Percentiles rank a stretch among this genome's conserved stretches.
Conservation (phyloP, 345 rosid genomes). For the Luvunga scandens region DNA sequence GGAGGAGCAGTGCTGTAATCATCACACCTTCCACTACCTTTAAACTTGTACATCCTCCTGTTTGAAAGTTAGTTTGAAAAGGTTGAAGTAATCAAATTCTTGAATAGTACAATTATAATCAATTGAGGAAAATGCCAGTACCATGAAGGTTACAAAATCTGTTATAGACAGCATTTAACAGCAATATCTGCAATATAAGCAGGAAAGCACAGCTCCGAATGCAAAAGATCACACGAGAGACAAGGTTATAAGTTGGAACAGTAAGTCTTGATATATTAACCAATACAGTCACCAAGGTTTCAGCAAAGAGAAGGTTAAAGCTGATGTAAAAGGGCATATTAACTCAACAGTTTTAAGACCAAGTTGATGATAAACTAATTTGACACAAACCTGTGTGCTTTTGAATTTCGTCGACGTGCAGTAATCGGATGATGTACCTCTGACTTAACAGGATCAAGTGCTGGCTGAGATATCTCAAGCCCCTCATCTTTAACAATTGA, state of each 20-base stretch:
- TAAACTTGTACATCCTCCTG: constrained; percentile 76
- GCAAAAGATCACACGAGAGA: not conserved
- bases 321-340: not conserved
- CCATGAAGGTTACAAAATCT: not conserved
- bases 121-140: not conserved
- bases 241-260: not conserved
- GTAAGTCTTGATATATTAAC: not conserved
- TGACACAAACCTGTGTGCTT: constrained; percentile 58
- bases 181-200: not conserved
- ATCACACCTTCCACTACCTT: constrained; percentile 76
- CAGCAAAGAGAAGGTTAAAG: not conserved
- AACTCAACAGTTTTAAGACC: not conserved
- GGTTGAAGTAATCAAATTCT: not conserved
- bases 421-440: constrained; percentile 76
- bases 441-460: constrained; percentile 78
- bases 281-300: not conserved
- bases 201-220: not conserved
- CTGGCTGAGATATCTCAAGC: constrained; percentile 91
- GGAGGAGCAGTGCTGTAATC: constrained; percentile 77
- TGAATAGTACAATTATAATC: not conserved
- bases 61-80: constrained; percentile 1
- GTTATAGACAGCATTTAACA: not conserved
- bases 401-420: constrained; percentile 49
- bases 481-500: constrained; percentile 70
- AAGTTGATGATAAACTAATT: not conserved